Evolutionary conservation across 2,329 filamentous ascomycete species (phyloP).

Genomic region (Magnaporthales sp.): DNA sequence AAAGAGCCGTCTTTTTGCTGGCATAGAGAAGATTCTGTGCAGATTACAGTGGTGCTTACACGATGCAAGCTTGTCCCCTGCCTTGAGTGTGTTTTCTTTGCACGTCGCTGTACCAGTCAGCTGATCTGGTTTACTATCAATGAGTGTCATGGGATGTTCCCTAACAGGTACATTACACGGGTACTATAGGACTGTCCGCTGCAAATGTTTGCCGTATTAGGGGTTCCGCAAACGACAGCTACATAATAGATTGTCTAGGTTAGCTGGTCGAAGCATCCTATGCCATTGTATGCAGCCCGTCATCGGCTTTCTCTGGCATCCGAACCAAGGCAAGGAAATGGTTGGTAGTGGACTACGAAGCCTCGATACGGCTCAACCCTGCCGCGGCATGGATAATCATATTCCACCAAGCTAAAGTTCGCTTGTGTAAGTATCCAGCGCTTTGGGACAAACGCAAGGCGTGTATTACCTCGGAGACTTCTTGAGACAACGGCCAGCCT

Average conservation of each 20-base stretch:
- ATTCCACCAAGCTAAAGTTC: neutral
- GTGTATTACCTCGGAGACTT: neutral
- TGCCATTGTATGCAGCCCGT: neutral
- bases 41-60: neutral
- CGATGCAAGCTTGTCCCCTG: neutral
- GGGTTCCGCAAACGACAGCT: neutral
- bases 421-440: neutral
- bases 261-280: neutral
- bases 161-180: too few species aligned
- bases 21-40: neutral
- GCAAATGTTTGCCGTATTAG: neutral
- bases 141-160: neutral
- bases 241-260: neutral
- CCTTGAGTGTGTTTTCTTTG: too few species aligned
- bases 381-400: neutral
- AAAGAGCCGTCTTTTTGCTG: neutral
- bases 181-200: neutral
- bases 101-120: neutral
- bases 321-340: neutral
- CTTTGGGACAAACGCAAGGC: neutral
- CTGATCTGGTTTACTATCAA: neutral
- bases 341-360: neutral
- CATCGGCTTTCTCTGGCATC: neutral
- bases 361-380: neutral
- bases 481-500: neutral